Base-by-base conservation (phyloP, 176 grass and related monocot species). In the Guadua angustifolia region DNA sequence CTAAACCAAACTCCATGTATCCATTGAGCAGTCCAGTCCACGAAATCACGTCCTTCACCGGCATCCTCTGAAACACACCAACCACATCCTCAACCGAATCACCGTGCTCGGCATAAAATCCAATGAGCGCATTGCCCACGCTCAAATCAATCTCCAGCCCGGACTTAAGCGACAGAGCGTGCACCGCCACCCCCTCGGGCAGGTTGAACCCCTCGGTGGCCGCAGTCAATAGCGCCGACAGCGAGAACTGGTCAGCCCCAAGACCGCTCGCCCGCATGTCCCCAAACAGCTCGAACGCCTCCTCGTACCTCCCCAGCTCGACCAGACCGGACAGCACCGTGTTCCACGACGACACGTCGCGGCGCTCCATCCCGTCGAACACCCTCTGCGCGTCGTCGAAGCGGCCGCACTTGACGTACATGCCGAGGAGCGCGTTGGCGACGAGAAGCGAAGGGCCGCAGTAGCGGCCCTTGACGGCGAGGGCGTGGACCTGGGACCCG, bases 261-360 rank as follows among this genome's bases (percentile, higher is more conserved):
- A 86, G 69, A 11, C 89, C 89, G 55, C 4, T 45, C 4, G 43
- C 43, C 24, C 75, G 76, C 92, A 94, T 91, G 56, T 91, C 71
- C 50, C 79, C 44, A 45, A 94, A 91, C 80, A 87, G 80, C 66
- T 79, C 42, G 65, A 94, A 91, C 22, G 92, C 92, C 64, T 94
- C 92, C 42, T 75, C 61, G 85, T 91, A 88, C 82, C 86, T 86
- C 8, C 86, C 84, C 42, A 84, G 80, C 86, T 94, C 74, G 43
- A 94, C 77, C 50, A 87, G 75, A 3, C 86, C 89, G 2, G 87
- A 80, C 8, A 91, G 84, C 42, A 91, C 55, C 2, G 92, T 52
- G 79, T 91, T 94, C 92, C 89, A 94, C 12, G 92, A 94, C 7
- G 86, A 94, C 26, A 78, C 89, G 87, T 94, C 89, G 44, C 89